phyloP scores from a whole-genome alignment of 306 rosid species.

The apple (Malus domestica) region ASM211411v1 NC_041804.1:17333001-17333500 shows the following conservation, averaged over 20 bases:
- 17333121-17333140: background rate
- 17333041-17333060: too few species aligned
- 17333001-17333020: background rate
- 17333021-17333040: background rate
- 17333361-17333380: background rate
- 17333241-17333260: background rate
- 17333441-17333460: background rate
- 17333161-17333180: background rate
- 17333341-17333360: too few species aligned
- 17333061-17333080: background rate
- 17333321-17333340: background rate
- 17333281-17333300: background rate
- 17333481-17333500: background rate
- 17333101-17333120: background rate
- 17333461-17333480: background rate
- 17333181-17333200: background rate
- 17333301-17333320: background rate
- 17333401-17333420: background rate
- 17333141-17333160: background rate
- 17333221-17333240: background rate
- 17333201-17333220: background rate
- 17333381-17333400: background rate
- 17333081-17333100: background rate
- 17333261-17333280: background rate
- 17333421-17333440: background rate